Evolutionary conservation across 1,139 yeast genomes (phyloP).

Genomic region (Starmera stellimalicola): DNA sequence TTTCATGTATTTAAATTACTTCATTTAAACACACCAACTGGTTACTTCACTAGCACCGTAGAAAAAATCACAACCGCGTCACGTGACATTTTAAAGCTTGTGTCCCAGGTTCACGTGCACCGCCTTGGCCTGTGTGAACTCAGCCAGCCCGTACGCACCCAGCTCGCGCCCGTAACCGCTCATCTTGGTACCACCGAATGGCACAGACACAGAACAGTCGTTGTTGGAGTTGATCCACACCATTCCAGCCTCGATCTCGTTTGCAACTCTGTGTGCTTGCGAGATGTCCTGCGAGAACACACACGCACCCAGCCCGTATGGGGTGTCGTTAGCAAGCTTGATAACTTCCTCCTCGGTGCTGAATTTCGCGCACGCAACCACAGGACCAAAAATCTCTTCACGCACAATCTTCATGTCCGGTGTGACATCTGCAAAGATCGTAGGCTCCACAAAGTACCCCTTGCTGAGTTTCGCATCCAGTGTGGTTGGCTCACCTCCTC

Average conservation of each 20-base stretch:
- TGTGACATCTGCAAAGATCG: slow-evolving; percentile 54
- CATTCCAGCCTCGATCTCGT: slow-evolving; percentile 68
- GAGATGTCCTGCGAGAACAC: slow-evolving; percentile 60
- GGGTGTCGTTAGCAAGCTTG: slow-evolving; percentile 59
- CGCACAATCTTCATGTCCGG: slow-evolving; percentile 49
- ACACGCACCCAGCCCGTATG: slow-evolving; percentile 74
- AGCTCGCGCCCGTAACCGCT: slow-evolving; percentile 85
- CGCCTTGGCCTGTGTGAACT: slow-evolving; percentile 75
- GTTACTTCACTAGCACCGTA: background rate
- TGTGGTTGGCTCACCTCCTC: slow-evolving; percentile 39
- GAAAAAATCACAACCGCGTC: too few species aligned
- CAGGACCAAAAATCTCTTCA: slow-evolving; percentile 92
- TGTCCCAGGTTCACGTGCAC: slow-evolving; percentile 48
- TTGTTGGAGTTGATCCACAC: slow-evolving; percentile 82
- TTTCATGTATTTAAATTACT: background rate
- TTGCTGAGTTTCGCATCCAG: slow-evolving; percentile 24
- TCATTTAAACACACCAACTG: background rate
- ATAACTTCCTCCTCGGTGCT: slow-evolving; percentile 64
- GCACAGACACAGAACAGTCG: slow-evolving; percentile 66
- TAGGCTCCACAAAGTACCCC: slow-evolving; percentile 62
- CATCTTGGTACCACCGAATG: slow-evolving; percentile 79
- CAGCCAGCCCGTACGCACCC: slow-evolving; percentile 71
- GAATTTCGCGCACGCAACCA: slow-evolving; percentile 67
- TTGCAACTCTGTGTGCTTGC: slow-evolving; percentile 52
- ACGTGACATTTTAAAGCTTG: too few species aligned